phyloP scores from a whole-genome alignment of 768 basidiomycete species.

The Hortiboletus flavorubellus region DNA sequence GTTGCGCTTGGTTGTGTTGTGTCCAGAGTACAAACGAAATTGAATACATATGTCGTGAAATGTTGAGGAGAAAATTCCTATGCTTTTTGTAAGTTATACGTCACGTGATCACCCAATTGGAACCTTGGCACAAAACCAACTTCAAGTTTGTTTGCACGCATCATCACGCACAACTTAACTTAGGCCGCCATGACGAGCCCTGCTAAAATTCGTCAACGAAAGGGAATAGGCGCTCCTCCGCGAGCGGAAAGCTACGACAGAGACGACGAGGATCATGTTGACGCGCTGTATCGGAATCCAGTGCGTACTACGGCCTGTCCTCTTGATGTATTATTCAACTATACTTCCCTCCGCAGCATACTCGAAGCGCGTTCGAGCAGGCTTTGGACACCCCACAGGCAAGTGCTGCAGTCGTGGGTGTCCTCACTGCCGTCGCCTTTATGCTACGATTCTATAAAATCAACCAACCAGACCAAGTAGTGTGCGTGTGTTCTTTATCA shows the following conservation, averaged over 20 bases:
- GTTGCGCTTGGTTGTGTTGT: background rate
- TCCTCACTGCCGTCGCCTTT: slow-evolving; percentile 74
- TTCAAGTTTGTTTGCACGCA: background rate
- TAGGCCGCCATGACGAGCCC: slow-evolving; percentile 32
- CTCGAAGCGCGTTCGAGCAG: slow-evolving; percentile 58
- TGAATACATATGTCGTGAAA: background rate
- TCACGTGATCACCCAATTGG: slow-evolving; percentile 23
- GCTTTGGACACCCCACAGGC: slow-evolving; percentile 59
- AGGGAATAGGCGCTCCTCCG: slow-evolving; percentile 11
- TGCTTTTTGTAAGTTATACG: background rate
- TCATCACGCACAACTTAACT: slow-evolving; percentile 2
- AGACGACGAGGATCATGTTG: slow-evolving; percentile 52
- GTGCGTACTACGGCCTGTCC: slow-evolving; percentile 31
- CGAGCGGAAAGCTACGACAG: slow-evolving; percentile 29
- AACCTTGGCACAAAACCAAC: slow-evolving; percentile 1
- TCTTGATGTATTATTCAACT: slow-evolving; percentile 14
- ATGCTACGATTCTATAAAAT: slow-evolving; percentile 91
- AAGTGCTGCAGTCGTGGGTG: slow-evolving; percentile 57
- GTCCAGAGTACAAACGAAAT: background rate
- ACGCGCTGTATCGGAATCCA: slow-evolving; percentile 46
- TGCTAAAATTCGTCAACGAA: slow-evolving; percentile 32
- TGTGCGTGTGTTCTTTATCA: slow-evolving; percentile 50
- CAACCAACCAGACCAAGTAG: slow-evolving; percentile 90
- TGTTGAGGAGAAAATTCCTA: background rate
- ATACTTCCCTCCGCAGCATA: slow-evolving; percentile 38